A percentile compares a stretch with the other conserved stretches of the same genome.
Evolutionary conservation across 768 basidiomycete species (phyloP).

Genomic region (Chiua virens): DNA sequence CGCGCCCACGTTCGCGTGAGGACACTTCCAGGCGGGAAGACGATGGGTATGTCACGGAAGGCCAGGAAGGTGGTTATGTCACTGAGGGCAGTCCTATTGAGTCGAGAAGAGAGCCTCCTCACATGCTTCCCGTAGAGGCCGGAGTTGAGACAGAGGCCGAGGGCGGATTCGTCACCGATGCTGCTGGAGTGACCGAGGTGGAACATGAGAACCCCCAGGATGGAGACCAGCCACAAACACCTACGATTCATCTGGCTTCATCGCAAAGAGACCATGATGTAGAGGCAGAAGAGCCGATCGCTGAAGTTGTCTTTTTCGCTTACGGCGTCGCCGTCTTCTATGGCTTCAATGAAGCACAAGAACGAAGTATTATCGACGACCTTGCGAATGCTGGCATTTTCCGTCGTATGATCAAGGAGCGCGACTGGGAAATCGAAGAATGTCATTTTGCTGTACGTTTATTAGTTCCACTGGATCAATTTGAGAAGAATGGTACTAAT

Average conservation of each 20-base stretch:
- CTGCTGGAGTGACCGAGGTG: conserved; percentile 12
- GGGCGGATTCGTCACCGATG: conserved; percentile 12
- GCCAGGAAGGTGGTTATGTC: conserved; percentile 61
- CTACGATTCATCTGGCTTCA: neutral
- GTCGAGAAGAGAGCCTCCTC: conserved; percentile 2
- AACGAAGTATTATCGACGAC: conserved; percentile 83
- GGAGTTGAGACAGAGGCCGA: conserved; percentile 14
- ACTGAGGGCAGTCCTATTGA: conserved; percentile 31
- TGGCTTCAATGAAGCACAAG: conserved; percentile 77
- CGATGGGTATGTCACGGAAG: conserved; percentile 26
- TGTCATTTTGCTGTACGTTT: conserved; percentile 77
- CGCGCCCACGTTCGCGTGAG: conserved; percentile 19
- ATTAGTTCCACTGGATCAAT: neutral
- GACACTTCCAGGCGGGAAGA: conserved; percentile 14
- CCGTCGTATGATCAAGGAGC: conserved; percentile 58
- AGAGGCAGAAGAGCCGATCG: conserved; percentile 47
- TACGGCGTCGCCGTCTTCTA: conserved; percentile 95
- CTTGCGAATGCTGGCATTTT: conserved; percentile 69
- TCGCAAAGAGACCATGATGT: neutral
- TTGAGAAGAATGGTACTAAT: neutral
- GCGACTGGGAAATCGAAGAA: conserved; percentile 90
- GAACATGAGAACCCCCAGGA: conserved; percentile 2
- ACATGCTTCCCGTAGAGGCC: conserved; percentile 4
- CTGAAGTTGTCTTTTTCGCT: conserved; percentile 77
- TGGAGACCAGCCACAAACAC: conserved; percentile 6